Conservation (phyloP, 805 yeast species). For the Hanseniaspora valbyensis region DNA sequence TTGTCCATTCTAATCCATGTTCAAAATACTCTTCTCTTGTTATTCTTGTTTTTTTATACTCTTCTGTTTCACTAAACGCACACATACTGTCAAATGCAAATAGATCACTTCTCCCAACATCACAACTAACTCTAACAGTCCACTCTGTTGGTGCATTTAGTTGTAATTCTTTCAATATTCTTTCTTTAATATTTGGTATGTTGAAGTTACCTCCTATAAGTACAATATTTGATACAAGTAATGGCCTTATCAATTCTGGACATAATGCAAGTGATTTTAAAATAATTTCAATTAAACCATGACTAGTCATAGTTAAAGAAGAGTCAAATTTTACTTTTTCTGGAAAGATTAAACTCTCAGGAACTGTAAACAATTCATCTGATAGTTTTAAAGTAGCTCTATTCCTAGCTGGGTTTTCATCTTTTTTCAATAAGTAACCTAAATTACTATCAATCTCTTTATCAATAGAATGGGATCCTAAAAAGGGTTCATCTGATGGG, state of each 20-base stretch:
- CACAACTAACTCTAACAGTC: slow-evolving; percentile 40
- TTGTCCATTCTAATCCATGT: slow-evolving; percentile 52
- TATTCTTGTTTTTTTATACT: slow-evolving; percentile 43
- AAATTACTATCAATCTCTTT: slow-evolving; percentile 36
- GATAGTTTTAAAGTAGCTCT: slow-evolving; percentile 55
- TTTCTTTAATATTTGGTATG: slow-evolving; percentile 51
- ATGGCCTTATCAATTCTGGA: slow-evolving; percentile 64
- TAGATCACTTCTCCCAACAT: slow-evolving; percentile 31
- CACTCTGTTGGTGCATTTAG: slow-evolving; percentile 63
- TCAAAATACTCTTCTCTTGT: slow-evolving; percentile 75
- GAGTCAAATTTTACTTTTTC: slow-evolving; percentile 51
- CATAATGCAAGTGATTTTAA: slow-evolving; percentile 56
- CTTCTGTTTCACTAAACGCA: slow-evolving; percentile 32
- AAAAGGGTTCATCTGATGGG: slow-evolving; percentile 40
- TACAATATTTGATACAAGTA: slow-evolving; percentile 67
- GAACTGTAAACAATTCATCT: slow-evolving; percentile 81
- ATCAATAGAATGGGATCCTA: neutral
- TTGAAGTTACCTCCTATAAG: slow-evolving; percentile 75
- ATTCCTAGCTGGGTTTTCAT: slow-evolving; percentile 26
- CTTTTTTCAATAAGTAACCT: slow-evolving; percentile 51
- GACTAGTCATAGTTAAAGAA: slow-evolving; percentile 38
- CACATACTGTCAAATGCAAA: slow-evolving; percentile 53
- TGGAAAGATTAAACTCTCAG: slow-evolving; percentile 82
- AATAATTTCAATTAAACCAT: slow-evolving; percentile 64
- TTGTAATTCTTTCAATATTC: slow-evolving; percentile 53